phyloP scores from a whole-genome alignment of 1,284 basidiomycete genomes.

The Tilletia caries region DNA sequence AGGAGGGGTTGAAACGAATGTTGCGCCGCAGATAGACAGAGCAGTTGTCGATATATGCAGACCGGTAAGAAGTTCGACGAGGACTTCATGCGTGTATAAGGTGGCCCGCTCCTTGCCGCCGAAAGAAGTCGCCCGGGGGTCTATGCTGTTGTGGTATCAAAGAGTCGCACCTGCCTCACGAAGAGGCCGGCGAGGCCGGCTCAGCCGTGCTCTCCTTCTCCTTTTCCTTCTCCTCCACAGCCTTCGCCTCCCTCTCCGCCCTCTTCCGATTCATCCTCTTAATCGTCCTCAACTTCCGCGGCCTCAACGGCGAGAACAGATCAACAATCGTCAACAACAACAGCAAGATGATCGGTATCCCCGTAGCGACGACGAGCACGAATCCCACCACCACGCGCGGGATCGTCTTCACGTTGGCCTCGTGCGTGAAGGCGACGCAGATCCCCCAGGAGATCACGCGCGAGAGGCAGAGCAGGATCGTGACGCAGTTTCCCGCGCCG shows the following conservation, averaged over 20 bases:
- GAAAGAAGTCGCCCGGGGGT: no score
- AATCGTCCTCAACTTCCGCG: neutral
- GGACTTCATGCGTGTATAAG: no score
- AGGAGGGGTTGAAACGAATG: no score
- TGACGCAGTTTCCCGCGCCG: conserved; percentile 44
- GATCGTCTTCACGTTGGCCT: conserved; percentile 44
- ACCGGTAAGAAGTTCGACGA: no score
- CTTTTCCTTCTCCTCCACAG: no score
- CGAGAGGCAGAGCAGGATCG: conserved; percentile 41
- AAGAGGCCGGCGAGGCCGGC: no score
- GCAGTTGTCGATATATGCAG: no score
- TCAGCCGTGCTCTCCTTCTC: no score
- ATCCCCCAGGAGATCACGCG: conserved; percentile 43
- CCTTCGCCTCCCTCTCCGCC: neutral
- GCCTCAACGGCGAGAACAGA: conserved; percentile 29
- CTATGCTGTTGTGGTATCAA: no score
- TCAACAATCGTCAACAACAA: conserved; percentile 44
- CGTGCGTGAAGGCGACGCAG: conserved; percentile 42
- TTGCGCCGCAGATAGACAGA: no score
- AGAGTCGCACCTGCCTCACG: no score
- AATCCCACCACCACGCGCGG: conserved; percentile 50
- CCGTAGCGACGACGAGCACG: conserved; percentile 42
- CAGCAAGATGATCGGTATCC: conserved; percentile 44
- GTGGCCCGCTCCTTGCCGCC: no score
- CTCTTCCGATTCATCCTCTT: neutral